phyloP scores from a whole-genome alignment of 2,329 filamentous ascomycete genomes.

The Tolypocladium capitatum region DNA sequence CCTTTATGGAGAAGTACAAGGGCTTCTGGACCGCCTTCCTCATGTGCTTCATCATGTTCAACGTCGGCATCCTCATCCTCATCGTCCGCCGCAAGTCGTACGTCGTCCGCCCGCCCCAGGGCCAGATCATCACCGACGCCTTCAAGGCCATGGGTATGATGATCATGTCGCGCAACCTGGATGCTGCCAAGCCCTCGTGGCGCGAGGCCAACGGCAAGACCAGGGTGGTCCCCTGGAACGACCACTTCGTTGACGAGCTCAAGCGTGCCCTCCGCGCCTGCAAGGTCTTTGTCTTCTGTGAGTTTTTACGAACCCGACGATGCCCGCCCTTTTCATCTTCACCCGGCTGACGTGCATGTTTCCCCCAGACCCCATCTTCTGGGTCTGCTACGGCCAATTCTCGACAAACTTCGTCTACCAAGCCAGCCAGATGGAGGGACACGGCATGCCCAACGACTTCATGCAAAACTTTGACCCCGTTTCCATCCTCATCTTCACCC shows the following conservation, averaged over 20 bases:
- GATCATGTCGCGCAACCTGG: slow-evolving; percentile 27
- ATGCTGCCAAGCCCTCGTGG: slow-evolving; percentile 55
- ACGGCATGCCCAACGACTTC: slow-evolving; percentile 57
- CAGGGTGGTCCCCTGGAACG: slow-evolving; percentile 43
- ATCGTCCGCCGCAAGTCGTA: slow-evolving; percentile 32
- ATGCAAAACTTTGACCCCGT: slow-evolving; percentile 57
- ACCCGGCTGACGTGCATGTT: slow-evolving; percentile 1
- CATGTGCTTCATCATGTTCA: slow-evolving; percentile 47
- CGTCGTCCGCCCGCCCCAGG: slow-evolving; percentile 40
- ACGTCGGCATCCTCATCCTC: slow-evolving; percentile 41
- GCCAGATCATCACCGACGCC: slow-evolving; percentile 51
- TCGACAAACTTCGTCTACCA: slow-evolving; percentile 55
- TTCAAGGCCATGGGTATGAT: slow-evolving; percentile 36
- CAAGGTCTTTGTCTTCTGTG: slow-evolving; percentile 52
- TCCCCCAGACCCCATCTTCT: slow-evolving; percentile 45
- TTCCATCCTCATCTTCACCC: slow-evolving; percentile 53
- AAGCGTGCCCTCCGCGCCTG: slow-evolving; percentile 55
- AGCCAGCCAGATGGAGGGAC: slow-evolving; percentile 39
- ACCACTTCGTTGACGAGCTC: slow-evolving; percentile 59
- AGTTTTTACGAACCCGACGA: slow-evolving; percentile 4
- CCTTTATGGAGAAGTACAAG: slow-evolving; percentile 52
- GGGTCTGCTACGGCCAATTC: slow-evolving; percentile 57
- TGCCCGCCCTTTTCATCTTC: no score
- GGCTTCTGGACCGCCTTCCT: slow-evolving; percentile 55
- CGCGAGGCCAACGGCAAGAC: slow-evolving; percentile 36